Evolutionary conservation across 257 asterid genomes (phyloP).

Genomic region (Solanum peruvianum): DNA sequence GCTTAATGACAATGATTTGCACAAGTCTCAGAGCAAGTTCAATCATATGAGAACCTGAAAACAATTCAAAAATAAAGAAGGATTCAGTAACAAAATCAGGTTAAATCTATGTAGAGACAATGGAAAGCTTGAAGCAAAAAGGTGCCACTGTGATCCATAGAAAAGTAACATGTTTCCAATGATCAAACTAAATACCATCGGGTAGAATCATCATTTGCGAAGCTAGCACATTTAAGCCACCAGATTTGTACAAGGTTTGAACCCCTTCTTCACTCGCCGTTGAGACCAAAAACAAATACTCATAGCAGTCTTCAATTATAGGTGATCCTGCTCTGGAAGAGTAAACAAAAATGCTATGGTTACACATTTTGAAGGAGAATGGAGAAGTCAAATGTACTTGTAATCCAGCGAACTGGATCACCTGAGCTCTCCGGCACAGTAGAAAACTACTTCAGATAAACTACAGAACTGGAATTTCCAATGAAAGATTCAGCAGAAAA

Average conservation of each 20-base stretch:
- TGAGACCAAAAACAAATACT: constrained; percentile 53
- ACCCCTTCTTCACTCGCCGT: constrained; percentile 49
- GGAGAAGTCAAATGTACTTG: background rate
- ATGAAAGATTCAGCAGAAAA: background rate
- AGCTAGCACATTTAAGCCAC: constrained; percentile 56
- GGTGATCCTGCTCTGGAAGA: constrained; percentile 41
- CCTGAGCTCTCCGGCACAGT: background rate
- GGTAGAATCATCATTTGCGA: constrained; percentile 46
- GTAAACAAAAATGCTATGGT: constrained; percentile 5
- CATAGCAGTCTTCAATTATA: constrained; percentile 61
- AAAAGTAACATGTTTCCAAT: background rate
- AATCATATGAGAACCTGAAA: constrained; percentile 45
- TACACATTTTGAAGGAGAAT: background rate
- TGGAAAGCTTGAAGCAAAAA: background rate
- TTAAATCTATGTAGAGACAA: background rate
- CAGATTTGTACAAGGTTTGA: constrained; percentile 36
- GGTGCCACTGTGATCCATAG: background rate
- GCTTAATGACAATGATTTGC: constrained; percentile 53
- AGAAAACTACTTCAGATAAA: background rate
- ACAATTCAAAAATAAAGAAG: background rate
- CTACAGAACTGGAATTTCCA: background rate
- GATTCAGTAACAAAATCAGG: background rate
- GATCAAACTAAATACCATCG: constrained; percentile 36
- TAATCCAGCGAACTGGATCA: background rate
- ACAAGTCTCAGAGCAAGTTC: constrained; percentile 64